Conservation (phyloP, 2,329 filamentous ascomycete species). For the Sphaerostilbella broomeana region DNA sequence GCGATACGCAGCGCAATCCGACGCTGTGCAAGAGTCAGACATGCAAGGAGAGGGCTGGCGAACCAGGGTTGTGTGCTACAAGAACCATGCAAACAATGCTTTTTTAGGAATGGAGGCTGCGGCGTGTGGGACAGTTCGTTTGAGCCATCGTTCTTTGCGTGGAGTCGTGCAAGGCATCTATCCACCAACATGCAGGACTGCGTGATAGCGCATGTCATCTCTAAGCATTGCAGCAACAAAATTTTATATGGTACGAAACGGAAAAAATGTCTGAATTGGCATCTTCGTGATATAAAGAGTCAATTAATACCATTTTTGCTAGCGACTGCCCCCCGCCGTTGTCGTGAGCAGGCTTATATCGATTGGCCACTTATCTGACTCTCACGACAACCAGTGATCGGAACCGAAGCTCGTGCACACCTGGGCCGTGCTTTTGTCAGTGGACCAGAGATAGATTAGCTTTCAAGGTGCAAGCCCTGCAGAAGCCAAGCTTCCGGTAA, state of each 20-base stretch:
- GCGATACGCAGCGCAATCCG: not conserved
- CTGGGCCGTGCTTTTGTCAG: conserved; percentile 11
- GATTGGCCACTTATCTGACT: conserved; percentile 6
- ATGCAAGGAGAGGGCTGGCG: not conserved
- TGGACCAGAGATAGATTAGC: conserved; percentile 9
- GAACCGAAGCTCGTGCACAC: conserved; percentile 9
- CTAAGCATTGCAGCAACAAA: not conserved
- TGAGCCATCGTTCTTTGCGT: conserved; percentile 10
- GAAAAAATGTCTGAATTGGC: not conserved
- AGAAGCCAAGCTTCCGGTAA: conserved; percentile 2
- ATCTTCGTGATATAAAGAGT: no score
- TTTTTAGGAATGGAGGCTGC: conserved; percentile 9
- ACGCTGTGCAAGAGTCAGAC: conserved; percentile 10
- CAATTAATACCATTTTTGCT: conserved; percentile 7
- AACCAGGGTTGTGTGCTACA: not conserved
- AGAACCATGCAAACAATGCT: conserved; percentile 2
- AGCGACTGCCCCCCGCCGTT: not conserved
- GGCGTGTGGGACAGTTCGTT: conserved; percentile 7
- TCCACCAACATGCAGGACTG: conserved; percentile 15
- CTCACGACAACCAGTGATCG: conserved; percentile 10
- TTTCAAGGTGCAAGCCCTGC: conserved; percentile 8
- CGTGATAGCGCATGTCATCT: conserved; percentile 14
- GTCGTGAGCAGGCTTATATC: not conserved
- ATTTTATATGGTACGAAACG: not conserved
- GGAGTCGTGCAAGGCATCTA: conserved; percentile 11